phyloP scores from a whole-genome alignment of 345 rosid genomes.

The Murraya koenigii region DNA sequence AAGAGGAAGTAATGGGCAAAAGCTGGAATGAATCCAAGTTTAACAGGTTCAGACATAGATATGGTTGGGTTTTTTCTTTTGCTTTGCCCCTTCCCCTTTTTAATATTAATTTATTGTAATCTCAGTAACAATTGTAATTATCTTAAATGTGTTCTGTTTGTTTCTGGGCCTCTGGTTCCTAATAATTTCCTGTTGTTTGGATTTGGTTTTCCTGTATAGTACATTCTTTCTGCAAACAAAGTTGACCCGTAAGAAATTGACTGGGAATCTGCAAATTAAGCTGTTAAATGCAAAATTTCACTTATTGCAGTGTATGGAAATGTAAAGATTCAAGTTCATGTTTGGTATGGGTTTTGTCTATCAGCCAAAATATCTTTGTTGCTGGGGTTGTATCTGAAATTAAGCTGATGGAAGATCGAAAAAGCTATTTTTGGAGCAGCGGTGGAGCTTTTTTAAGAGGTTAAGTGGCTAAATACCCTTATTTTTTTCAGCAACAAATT shows the following conservation, averaged over 20 bases:
- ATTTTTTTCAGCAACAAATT: not conserved
- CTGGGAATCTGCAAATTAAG: not conserved
- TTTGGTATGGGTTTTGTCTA: not conserved
- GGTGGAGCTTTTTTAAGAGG: not conserved
- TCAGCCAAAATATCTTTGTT: not conserved
- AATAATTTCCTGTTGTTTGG: not conserved
- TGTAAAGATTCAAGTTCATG: not conserved
- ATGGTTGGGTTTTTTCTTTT: not conserved
- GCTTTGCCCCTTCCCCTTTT: not conserved
- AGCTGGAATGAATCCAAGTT: not conserved
- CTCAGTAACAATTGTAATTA: not conserved
- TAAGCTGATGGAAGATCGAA: not conserved
- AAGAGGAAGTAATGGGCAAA: not conserved
- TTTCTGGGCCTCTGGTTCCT: not conserved
- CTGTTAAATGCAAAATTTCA: not conserved
- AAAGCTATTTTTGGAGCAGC: not conserved
- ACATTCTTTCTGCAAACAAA: not conserved
- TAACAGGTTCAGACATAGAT: not conserved
- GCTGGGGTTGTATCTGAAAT: not conserved
- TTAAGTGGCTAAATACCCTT: not conserved
- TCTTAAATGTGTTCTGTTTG: not conserved
- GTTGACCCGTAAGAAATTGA: not conserved
- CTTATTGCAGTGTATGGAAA: not conserved
- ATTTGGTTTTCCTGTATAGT: not conserved
- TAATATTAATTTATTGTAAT: not conserved